Evolutionary conservation across 2,329 filamentous ascomycete species (phyloP), one percentile per base, ranked within the genome.

Genomic region (Aspergillus candidus): DNA sequence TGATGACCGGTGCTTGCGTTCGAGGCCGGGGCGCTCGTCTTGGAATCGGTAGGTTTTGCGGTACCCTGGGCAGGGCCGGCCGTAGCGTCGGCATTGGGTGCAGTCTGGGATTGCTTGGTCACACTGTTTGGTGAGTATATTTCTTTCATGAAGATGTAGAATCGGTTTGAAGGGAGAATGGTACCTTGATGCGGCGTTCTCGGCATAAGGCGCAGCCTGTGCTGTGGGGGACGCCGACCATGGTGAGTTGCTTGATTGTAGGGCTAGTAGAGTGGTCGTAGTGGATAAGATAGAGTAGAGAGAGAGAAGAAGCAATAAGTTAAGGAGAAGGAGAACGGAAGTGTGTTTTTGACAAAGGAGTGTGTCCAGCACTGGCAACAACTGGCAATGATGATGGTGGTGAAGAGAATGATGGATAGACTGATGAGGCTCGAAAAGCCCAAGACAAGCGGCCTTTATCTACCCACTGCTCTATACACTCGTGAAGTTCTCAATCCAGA

Each of bases 101-200:
- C 63, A 66, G 41, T 55, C 59, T 10, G 72, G 73, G 10, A 62
- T 65, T 15, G 50, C 58, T 54, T 74, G 65, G 52, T 76, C 73
- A 48, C 74, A 76, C 60, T 72, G 44, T 6, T 2, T 11, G 6
- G 22, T 27, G 22, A 11, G 13, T 14, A 42, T 32, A 32, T 38
- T 6, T 7, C 6, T 29, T 30, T 30, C 33, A 14, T 36, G 8
- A 7, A 36, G 18, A 8, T 44, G 36, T 33, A 41, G 34, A 40
- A 27, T 18, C 7, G 36, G 11, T 22, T 17, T 11, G 15, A 51
- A 35, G 4, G 29, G 13, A 8, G 13, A 6, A 8, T 17, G 8
- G 6, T 12, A 61, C 65, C 56, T 63, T 68, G 40, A 70, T 63
- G 15, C 65, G 63, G 44, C 67, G 58, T 48, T 66, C 59, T 14